Percentiles rank a stretch among this genome's conserved stretches.
phyloP scores from a whole-genome alignment of 1,284 basidiomycete species.

The Takashimella tepidaria region DNA sequence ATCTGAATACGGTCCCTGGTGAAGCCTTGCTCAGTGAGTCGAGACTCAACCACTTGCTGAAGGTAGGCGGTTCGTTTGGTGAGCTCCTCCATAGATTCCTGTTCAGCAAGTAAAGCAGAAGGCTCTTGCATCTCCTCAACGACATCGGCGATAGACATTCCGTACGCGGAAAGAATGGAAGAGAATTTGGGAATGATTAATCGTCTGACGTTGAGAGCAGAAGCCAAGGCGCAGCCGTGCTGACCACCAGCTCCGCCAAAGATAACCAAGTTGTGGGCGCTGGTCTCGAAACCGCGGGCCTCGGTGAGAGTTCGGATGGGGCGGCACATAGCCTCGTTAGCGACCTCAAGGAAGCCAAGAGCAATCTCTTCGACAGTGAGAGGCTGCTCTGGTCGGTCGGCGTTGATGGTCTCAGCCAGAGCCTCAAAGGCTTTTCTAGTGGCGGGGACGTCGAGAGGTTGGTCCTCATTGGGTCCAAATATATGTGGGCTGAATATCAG shows the following conservation, averaged over 20 bases:
- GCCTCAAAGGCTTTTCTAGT: constrained; percentile 61
- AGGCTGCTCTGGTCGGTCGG: constrained; percentile 43
- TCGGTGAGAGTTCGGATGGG: constrained; percentile 90
- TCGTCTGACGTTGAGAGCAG: constrained; percentile 66
- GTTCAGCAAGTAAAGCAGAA: constrained; percentile 51
- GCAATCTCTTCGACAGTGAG: constrained; percentile 80
- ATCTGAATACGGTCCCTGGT: constrained; percentile 1
- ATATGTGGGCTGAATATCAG: constrained; percentile 1
- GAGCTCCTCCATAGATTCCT: neutral
- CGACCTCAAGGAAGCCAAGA: constrained; percentile 73
- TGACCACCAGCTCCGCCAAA: constrained; percentile 92
- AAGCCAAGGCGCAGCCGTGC: constrained; percentile 82
- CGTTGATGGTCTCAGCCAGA: constrained; percentile 64
- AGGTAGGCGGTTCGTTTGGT: neutral
- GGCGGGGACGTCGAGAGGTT: constrained; percentile 69
- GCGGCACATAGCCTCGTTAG: constrained; percentile 88
- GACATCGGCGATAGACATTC: constrained; percentile 79
- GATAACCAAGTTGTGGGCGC: constrained; percentile 75
- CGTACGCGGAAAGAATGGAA: constrained; percentile 84
- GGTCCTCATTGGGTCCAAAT: constrained; percentile 78
- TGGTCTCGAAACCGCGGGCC: constrained; percentile 77
- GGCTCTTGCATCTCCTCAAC: constrained; percentile 84
- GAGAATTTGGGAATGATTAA: constrained; percentile 82
- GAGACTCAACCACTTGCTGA: neutral
- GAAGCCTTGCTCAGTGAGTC: neutral